A percentile compares a stretch with the other conserved stretches of the same genome.
phyloP scores from a whole-genome alignment of 2,329 filamentous ascomycete species.

The Thermochaetoides dissita region DNA sequence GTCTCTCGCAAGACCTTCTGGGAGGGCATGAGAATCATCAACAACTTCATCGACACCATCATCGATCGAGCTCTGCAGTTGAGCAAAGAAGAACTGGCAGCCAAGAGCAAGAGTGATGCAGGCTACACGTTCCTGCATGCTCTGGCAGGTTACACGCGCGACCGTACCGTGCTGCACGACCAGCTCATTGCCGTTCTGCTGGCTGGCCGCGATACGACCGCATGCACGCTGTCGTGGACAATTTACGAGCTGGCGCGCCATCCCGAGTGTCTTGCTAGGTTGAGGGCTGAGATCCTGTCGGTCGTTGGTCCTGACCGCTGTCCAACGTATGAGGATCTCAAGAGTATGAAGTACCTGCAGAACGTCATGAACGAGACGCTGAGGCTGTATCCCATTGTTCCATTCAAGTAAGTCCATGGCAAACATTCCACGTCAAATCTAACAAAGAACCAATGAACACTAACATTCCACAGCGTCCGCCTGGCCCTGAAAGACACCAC shows the following conservation, averaged over 20 bases:
- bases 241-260: conserved; percentile 69
- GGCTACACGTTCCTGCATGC: conserved; percentile 79
- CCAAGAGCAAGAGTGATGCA: conserved; percentile 56
- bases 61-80: conserved; percentile 62
- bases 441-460: background rate
- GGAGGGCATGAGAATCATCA: conserved; percentile 50
- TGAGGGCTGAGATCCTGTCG: conserved; percentile 59
- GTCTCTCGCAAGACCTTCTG: conserved; percentile 54
- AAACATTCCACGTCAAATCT: background rate
- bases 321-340: conserved; percentile 67
- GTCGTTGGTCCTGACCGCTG: conserved; percentile 47
- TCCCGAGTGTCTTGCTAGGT: conserved; percentile 50
- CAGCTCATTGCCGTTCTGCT: conserved; percentile 73
- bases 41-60: conserved; percentile 63
- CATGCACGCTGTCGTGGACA: conserved; percentile 64
- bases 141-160: conserved; percentile 65
- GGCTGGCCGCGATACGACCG: conserved; percentile 79
- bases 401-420: conserved; percentile 43
- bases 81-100: conserved; percentile 55
- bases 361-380: conserved; percentile 64
- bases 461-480: conserved; percentile 33
- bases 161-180: conserved; percentile 60
- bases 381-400: conserved; percentile 63
- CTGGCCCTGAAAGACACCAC: conserved; percentile 59
- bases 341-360: conserved; percentile 73